Evolutionary conservation across 805 yeast genomes (phyloP).

Genomic region (Lipomyces spencermartinsiae): DNA sequence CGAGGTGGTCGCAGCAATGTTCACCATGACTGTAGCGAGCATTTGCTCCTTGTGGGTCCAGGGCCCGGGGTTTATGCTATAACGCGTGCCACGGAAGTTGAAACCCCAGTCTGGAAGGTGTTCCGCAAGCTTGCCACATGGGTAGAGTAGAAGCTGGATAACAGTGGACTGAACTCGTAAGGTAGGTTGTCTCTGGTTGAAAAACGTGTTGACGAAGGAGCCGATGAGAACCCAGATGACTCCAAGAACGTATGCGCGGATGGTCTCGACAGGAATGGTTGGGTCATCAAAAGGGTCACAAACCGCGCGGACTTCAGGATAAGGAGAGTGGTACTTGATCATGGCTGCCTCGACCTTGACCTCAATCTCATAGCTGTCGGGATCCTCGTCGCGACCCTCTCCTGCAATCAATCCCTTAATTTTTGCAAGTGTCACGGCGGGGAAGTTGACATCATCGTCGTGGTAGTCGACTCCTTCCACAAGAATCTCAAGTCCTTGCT

Average conservation of each 20-base stretch:
- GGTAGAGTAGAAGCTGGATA: conserved; percentile 69
- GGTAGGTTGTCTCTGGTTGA: conserved; percentile 64
- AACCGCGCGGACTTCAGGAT: conserved; percentile 70
- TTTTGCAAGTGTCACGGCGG: conserved; percentile 47
- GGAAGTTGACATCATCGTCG: conserved; percentile 54
- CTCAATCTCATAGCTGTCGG: conserved; percentile 24
- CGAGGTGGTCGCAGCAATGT: conserved; percentile 11
- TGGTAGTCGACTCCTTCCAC: conserved; percentile 49
- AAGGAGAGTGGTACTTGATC: conserved; percentile 48
- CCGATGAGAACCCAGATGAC: conserved; percentile 61
- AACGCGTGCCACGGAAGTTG: conserved; percentile 45
- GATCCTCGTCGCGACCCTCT: conserved; percentile 22
- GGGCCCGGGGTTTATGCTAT: conserved; percentile 62
- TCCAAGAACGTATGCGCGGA: conserved; percentile 51
- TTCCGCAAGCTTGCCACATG: conserved; percentile 54
- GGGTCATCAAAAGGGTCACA: conserved; percentile 61
- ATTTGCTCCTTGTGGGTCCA: conserved; percentile 62
- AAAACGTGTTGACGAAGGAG: conserved; percentile 59
- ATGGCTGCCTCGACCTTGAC: conserved; percentile 36
- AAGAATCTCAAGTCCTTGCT: conserved; percentile 49
- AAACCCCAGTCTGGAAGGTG: conserved; percentile 24
- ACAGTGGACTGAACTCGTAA: conserved; percentile 63
- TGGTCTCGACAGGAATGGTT: no score
- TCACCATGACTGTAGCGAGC: conserved; percentile 30
- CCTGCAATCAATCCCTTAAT: conserved; percentile 36